Conservation (phyloP, 164 flowering plant species). For the Nymphaea colorata region DNA sequence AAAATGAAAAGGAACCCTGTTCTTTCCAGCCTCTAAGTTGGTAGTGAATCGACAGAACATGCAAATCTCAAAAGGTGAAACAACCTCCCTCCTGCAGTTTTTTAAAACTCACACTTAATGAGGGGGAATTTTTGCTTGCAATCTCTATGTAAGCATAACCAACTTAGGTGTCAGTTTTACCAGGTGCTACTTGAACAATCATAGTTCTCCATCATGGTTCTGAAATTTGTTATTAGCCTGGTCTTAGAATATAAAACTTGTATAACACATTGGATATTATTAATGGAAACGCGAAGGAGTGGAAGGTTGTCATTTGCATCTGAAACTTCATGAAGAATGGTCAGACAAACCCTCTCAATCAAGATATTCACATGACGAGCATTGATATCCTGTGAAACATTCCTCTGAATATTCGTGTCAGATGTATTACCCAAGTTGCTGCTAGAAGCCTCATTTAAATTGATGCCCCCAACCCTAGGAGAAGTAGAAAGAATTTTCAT, state of each 20-base stretch:
- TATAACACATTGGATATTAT: conserved; percentile 25
- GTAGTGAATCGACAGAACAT: conserved; percentile 39
- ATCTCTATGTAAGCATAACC: neutral
- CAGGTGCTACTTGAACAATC: conserved; percentile 58
- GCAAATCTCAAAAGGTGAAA: conserved; percentile 48
- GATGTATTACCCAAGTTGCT: neutral
- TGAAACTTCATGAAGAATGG: conserved; percentile 61
- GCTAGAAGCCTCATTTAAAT: conserved; percentile 5
- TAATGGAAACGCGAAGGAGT: conserved; percentile 48
- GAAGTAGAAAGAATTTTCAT: conserved; percentile 42
- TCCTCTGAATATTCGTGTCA: conserved; percentile 11
- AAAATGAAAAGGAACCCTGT: conserved; percentile 34
- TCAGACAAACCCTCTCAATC: conserved; percentile 41
- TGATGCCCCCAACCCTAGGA: conserved; percentile 15
- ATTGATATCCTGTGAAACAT: conserved; percentile 11
- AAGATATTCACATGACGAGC: conserved; percentile 32
- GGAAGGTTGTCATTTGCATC: conserved; percentile 50
- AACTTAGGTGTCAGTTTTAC: conserved; percentile 23
- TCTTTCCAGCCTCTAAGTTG: conserved; percentile 16
- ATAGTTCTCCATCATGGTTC: conserved; percentile 31
- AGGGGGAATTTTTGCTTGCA: neutral
- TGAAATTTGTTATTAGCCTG: conserved; percentile 48
- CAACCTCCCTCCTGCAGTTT: conserved; percentile 59
- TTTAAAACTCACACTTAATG: conserved; percentile 1
- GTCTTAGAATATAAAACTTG: conserved; percentile 47